Base-by-base conservation (phyloP, 1,284 basidiomycete species). In the Xerocomus minutiporus region DNA sequence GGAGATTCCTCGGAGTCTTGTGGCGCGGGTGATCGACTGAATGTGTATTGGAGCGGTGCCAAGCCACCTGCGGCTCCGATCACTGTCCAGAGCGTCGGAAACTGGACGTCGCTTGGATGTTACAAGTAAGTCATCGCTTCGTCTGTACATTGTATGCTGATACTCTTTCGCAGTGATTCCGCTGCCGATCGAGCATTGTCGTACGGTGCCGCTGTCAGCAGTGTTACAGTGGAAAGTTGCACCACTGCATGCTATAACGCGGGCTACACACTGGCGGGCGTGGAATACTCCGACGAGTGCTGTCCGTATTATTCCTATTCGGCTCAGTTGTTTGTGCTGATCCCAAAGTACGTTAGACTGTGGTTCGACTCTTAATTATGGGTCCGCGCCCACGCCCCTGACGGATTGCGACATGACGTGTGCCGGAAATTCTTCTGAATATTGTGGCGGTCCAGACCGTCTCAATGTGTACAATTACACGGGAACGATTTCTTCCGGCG, bases 391-490 rank as follows among this genome's bases (percentile, higher is more conserved):
- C 0, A 73, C 75, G 0, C 59, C 78, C 3, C 65, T 74, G 11
- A 62, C 71, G 3, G 78, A 79, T 42, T 88, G 86, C 61, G 76
- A 74, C 56, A 87, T 88, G 86, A 61, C 75, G 6, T 88, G 85
- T 59, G 68, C 69, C 2, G 85, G 84, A 5, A 82, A 85, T 57
- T 71, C 71, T 45, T 71, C 73, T 2, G 78, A 86, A 60, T 80
- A 80, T 51, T 89, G 88, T 59, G 86, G 88, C 40, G 88, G 86
- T 31, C 78, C 86, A 0, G 72, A 81, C 57, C 65, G 74, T 42
- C 52, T 61, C 5, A 31, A 62, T 26, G 1, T 64, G 26, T 64
- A 64, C 31, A 64, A 62, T 31, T 45, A 60, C 36, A 64, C 60
- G 5, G 44, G 17, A 7, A 20, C 36, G 9, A 9, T 20, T 28